Base-by-base conservation (phyloP, 2,329 filamentous ascomycete genomes). In the Chalaropsis thielavioides region DNA sequence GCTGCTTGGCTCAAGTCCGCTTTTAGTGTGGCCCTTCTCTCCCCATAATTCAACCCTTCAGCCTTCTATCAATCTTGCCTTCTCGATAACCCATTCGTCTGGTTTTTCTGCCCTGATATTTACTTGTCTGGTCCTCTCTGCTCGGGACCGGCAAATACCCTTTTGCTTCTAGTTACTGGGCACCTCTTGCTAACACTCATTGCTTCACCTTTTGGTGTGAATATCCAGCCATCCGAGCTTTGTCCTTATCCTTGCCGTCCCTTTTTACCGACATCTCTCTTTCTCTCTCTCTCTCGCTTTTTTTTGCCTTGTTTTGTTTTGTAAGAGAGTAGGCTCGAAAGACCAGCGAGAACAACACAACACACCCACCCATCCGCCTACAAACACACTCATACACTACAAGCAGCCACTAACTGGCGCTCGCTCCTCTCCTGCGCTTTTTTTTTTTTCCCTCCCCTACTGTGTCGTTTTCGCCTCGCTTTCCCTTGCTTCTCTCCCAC, bases 221-320 rank as follows among this genome's bases (percentile, higher is more conserved):
- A 62, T 44, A 46, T 62, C 40, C 41, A 49, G 44, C 60, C 60
- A 62, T 62, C 44, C 24, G 41, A 49, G 60, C 60, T 62, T 35
- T 62, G 60, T 61, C 41, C 60, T 46, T 62, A 62, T 49, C 60
- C 60, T 62, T 62, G 60, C 41, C 60, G 60, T 44, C 40, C 41
- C 27, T 27, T 62, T 62, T 46, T 62, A 62, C 60, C 40, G 43
- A 46, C 40, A 62, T 35, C 11, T 62, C 41, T 62, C 60, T 35
- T 10, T 49, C 60, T 6, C 35, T 38, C 35, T 4, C 35, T 61
- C 59, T 51, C n/a, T 51, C 7, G 31, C 43, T 49, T 31, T 27
- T 38, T 22, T 51, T 41, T 61, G 10, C 10, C n/a, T 64, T n/a
- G 31, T 22, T 59, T 59, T 24, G 15, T 31, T 38, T 59, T 62